Evolutionary conservation across 148 eudicot genomes (phyloP).

Genomic region (Chenopodium quinoa): DNA sequence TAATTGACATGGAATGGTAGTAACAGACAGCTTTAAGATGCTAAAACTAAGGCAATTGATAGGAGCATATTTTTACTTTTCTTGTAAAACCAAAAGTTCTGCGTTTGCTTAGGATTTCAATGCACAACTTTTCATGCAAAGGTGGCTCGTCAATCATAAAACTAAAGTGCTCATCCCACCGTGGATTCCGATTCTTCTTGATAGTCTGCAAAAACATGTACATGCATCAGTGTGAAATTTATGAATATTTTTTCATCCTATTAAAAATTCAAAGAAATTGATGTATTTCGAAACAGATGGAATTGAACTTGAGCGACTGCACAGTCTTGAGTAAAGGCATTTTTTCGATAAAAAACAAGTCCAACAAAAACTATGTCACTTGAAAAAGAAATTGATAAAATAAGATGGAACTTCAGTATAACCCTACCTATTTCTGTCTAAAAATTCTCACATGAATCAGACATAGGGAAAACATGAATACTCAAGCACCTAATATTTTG

Average conservation of each 20-base stretch:
- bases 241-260: too few species aligned
- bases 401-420: not conserved
- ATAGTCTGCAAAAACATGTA: constrained; percentile 41
- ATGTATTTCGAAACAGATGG: not conserved
- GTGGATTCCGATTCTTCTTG: constrained; percentile 59
- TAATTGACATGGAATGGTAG: not conserved
- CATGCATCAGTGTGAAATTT: not conserved
- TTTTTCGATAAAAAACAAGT: not conserved
- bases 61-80: constrained; percentile 42
- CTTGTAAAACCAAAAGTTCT: constrained; percentile 51
- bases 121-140: constrained; percentile 53
- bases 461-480: not conserved
- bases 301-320: not conserved
- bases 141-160: constrained; percentile 86
- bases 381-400: not conserved
- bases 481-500: too few species aligned
- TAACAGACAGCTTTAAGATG: not conserved
- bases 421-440: not conserved
- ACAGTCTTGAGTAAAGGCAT: not conserved
- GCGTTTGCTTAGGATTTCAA: constrained; percentile 69
- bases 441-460: not conserved
- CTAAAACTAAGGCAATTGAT: not conserved
- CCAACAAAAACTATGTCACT: not conserved
- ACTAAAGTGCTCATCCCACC: constrained; percentile 80
- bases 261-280: not conserved